Evolutionary conservation across 495 filamentous ascomycete species (phyloP).

Genomic region (Penicillium desertorum): DNA sequence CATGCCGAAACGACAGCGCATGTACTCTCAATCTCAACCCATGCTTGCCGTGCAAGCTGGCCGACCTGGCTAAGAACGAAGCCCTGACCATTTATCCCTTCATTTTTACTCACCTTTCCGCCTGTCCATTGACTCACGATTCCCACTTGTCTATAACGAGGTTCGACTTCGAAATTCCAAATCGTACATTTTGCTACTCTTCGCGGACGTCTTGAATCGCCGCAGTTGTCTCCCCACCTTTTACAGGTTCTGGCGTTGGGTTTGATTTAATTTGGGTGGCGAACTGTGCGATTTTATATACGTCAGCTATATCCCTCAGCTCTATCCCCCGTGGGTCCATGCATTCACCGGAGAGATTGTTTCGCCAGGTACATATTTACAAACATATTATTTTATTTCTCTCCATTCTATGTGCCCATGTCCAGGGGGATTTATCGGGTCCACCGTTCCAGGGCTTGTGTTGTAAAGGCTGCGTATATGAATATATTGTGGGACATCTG

Average conservation of each 20-base stretch:
- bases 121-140: slow-evolving; percentile 33
- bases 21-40: slow-evolving; percentile 55
- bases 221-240: slow-evolving; percentile 15
- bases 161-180: slow-evolving; percentile 13
- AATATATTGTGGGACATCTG: too few relatives aligned
- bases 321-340: slow-evolving; percentile 19
- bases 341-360: slow-evolving; percentile 18
- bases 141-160: slow-evolving; percentile 38
- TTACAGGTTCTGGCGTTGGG: slow-evolving; percentile 37
- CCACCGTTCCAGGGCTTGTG: background rate
- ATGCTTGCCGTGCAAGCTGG: slow-evolving; percentile 49
- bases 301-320: slow-evolving; percentile 27
- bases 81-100: background rate
- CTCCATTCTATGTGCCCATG: slow-evolving; percentile 2
- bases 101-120: slow-evolving; percentile 12
- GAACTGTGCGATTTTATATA: slow-evolving; percentile 21
- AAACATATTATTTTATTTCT: slow-evolving; percentile 15
- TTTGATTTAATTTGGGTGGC: slow-evolving; percentile 26
- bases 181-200: slow-evolving; percentile 29
- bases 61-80: slow-evolving; percentile 35
- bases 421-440: background rate
- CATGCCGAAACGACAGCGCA: slow-evolving; percentile 61
- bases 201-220: slow-evolving; percentile 16
- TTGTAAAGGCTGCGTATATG: background rate
- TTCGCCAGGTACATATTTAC: slow-evolving; percentile 32